Conservation (phyloP, 495 filamentous ascomycete genomes). For the Trichoderma erinaceum region DNA sequence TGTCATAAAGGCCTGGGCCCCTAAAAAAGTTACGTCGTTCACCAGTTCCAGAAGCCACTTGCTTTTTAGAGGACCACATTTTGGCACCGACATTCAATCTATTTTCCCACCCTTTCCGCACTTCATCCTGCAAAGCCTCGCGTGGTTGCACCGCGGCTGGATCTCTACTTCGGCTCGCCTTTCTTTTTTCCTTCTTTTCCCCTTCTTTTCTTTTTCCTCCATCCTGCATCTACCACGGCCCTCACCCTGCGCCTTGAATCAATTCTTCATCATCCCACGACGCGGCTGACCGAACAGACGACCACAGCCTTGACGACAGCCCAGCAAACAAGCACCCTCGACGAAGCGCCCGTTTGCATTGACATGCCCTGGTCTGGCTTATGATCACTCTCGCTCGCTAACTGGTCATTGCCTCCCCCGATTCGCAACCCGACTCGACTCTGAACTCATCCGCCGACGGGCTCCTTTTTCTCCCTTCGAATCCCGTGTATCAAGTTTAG, state of each 20-base stretch:
- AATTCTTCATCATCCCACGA: neutral
- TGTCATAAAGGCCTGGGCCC: slow-evolving; percentile 11
- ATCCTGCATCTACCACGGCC: neutral
- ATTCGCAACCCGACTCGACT: neutral
- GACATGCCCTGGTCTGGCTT: slow-evolving; percentile 7
- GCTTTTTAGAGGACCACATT: slow-evolving; percentile 1
- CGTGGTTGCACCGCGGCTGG: slow-evolving; percentile 2
- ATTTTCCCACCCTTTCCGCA: slow-evolving; percentile 13
- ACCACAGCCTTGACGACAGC: neutral
- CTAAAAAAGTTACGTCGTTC: slow-evolving; percentile 10
- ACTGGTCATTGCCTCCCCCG: neutral
- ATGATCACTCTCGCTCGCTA: neutral
- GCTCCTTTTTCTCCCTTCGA: slow-evolving; percentile 2
- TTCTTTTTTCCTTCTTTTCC: neutral
- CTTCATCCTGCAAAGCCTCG: neutral
- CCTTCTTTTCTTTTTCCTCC: neutral
- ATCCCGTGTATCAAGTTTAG: neutral
- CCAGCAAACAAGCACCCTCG: neutral
- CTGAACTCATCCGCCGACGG: neutral
- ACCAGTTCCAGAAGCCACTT: slow-evolving; percentile 11
- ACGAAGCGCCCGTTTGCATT: slow-evolving; percentile 1
- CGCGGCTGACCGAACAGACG: slow-evolving; percentile 5
- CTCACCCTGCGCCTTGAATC: neutral
- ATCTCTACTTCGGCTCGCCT: slow-evolving; percentile 3
- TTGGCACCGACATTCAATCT: neutral